phyloP scores from a whole-genome alignment of 768 basidiomycete genomes.

The Favolaschia claudopus region DNA sequence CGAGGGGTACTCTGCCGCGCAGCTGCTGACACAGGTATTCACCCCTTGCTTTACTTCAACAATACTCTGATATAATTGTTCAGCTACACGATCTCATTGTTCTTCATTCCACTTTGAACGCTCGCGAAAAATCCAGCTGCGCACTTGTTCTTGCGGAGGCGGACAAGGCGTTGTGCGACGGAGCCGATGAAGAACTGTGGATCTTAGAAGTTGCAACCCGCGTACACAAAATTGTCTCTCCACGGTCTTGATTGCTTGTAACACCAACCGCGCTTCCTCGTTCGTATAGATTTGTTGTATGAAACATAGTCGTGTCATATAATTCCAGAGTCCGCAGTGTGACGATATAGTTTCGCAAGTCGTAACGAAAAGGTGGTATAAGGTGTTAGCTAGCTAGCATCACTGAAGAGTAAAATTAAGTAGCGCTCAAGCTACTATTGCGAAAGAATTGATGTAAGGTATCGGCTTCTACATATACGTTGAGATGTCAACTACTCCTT shows the following conservation, averaged over 20 bases:
- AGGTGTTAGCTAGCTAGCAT: conserved; percentile 18
- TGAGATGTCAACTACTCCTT: conserved; percentile 30
- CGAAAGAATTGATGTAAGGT: neutral
- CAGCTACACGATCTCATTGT: conserved; percentile 93
- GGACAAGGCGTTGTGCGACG: conserved; percentile 95
- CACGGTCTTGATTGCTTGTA: conserved; percentile 10
- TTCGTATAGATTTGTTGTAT: no score
- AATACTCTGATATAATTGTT: neutral
- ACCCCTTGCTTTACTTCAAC: conserved; percentile 31
- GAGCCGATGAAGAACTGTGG: conserved; percentile 97
- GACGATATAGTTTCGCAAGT: neutral
- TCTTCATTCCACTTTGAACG: conserved; percentile 80
- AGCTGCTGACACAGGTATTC: conserved; percentile 84
- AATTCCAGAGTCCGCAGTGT: no score
- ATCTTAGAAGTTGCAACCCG: conserved; percentile 87
- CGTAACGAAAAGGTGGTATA: conserved; percentile 3
- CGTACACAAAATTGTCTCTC: conserved; percentile 69
- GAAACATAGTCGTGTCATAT: no score
- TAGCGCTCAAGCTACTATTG: neutral
- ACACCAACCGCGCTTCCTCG: neutral
- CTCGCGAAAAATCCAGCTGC: conserved; percentile 81
- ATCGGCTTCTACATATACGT: neutral
- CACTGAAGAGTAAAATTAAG: conserved; percentile 14
- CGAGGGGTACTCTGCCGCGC: conserved; percentile 92
- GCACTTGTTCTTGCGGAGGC: conserved; percentile 91